These are phyloP conservation scores for Tripterygium wilfordii DNA, from an alignment of 177 flowering plant species.

Conservation along the genomic window DNA sequence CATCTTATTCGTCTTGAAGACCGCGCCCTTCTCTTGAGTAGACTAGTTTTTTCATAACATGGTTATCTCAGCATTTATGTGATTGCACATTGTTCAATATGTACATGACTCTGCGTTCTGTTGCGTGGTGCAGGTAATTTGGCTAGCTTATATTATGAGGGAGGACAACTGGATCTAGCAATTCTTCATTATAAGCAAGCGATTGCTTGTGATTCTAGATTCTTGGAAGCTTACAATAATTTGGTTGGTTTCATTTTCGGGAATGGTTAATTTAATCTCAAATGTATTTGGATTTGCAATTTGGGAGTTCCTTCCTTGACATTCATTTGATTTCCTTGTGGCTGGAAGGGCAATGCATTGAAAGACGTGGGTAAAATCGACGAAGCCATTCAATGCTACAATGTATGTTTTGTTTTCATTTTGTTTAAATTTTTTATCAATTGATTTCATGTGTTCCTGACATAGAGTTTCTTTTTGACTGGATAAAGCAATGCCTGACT, in stretches of 20 bases:
- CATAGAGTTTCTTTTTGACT: constrained; percentile 15
- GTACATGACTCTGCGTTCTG: no score
- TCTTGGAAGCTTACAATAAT: constrained; percentile 92
- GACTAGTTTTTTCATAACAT: no score
- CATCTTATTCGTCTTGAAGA: no score
- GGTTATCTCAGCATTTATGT: no score
- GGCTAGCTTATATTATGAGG: constrained; percentile 86
- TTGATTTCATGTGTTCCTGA: neutral
- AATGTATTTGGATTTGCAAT: no score
- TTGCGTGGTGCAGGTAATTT: constrained; percentile 61
- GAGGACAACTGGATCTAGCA: constrained; percentile 81
- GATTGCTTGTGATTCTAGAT: constrained; percentile 72
- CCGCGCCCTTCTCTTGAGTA: no score
- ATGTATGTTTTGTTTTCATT: constrained; percentile 42
- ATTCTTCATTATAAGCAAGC: constrained; percentile 88
- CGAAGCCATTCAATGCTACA: constrained; percentile 87
- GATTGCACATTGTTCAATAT: no score
- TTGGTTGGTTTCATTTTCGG: constrained; percentile 54
- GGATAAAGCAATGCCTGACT: constrained; percentile 74
- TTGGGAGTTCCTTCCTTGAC: no score
- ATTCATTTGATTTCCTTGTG: constrained; percentile 5
- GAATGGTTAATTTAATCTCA: no score
- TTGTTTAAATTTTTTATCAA: no score
- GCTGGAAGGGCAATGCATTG: constrained; percentile 81
- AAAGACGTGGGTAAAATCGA: constrained; percentile 92